A percentile compares a stretch with the other conserved stretches of the same genome.
Conservation (phyloP, 2,329 filamentous ascomycete species). For the Fusarium secorum region DNA sequence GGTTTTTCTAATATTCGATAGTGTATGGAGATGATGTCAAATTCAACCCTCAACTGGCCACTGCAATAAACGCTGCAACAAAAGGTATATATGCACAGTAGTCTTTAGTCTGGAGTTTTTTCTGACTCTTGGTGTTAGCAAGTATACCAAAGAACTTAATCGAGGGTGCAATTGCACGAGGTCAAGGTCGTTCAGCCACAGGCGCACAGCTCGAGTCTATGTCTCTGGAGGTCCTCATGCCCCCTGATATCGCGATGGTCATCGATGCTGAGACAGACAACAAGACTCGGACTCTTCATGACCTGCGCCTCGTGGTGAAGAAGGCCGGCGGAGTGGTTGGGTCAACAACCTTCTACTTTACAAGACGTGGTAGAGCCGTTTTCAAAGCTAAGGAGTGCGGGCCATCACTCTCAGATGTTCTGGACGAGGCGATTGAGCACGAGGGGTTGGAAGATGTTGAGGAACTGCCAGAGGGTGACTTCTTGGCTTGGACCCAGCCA, state of each 20-base stretch:
- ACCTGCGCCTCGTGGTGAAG: conserved; percentile 76
- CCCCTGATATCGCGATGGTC: conserved; percentile 78
- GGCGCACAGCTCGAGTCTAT: conserved; percentile 80
- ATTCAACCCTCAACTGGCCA: conserved; percentile 78
- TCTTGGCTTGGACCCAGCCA: conserved; percentile 65
- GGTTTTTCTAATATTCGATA: conserved; percentile 46
- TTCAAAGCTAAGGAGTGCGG: conserved; percentile 64
- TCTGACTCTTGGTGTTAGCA: conserved; percentile 50
- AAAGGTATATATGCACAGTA: conserved; percentile 62
- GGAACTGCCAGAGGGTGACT: conserved; percentile 70
- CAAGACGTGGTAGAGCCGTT: conserved; percentile 77
- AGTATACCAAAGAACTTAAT: conserved; percentile 86
- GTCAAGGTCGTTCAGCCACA: conserved; percentile 80
- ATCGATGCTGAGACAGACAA: conserved; percentile 88
- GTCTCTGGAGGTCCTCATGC: conserved; percentile 82
- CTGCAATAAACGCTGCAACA: conserved; percentile 78
- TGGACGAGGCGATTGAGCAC: conserved; percentile 80
- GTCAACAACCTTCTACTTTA: conserved; percentile 84
- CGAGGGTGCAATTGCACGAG: conserved; percentile 84
- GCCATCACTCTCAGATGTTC: conserved; percentile 73
- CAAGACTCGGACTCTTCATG: conserved; percentile 75
- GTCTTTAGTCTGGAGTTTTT: background rate
- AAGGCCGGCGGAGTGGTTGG: conserved; percentile 73
- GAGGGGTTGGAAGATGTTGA: conserved; percentile 81
- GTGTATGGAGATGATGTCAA: conserved; percentile 79